Conservation (phyloP, 2,329 filamentous ascomycete species). For the Grosmannia serpens region DNA sequence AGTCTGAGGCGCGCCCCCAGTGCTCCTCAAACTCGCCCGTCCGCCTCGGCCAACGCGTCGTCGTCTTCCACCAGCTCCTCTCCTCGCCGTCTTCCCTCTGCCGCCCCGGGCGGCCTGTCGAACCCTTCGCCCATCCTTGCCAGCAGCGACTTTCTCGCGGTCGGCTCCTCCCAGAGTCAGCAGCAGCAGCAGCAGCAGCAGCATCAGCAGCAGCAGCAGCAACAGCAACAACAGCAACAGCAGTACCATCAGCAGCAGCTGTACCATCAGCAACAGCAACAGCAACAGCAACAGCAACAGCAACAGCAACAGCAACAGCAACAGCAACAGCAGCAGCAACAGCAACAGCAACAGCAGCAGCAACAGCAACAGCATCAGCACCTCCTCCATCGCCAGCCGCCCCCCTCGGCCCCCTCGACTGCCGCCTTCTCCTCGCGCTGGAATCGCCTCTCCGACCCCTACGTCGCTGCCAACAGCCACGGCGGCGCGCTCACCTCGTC, state of each 20-base stretch:
- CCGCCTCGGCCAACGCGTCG: conserved; percentile 36
- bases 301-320: conserved; percentile 5
- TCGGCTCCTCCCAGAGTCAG: conserved; percentile 22
- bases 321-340: neutral
- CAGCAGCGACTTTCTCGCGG: conserved; percentile 31
- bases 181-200: conserved; percentile 6
- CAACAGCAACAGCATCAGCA: conserved; percentile 5
- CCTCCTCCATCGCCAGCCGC: conserved; percentile 2
- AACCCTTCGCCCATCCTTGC: conserved; percentile 35
- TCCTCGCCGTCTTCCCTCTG: conserved; percentile 32
- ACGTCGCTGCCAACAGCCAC: conserved; percentile 14
- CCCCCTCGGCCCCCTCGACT: conserved; percentile 7
- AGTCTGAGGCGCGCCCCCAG: conserved; percentile 50
- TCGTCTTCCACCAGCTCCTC: conserved; percentile 30
- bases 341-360: too few species aligned
- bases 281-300: neutral
- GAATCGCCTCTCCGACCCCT: conserved; percentile 16
- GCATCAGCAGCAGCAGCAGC: neutral
- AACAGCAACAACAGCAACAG: conserved; percentile 13
- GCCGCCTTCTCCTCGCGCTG: conserved; percentile 6
- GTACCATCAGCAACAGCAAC: too few species aligned
- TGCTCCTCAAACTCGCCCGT: conserved; percentile 36
- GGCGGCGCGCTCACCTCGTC: conserved; percentile 30
- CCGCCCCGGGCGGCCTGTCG: conserved; percentile 15
- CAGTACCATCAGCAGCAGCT: conserved; percentile 6